Evolutionary conservation across 371 early-diverging fungal species (phyloP).

Genomic region (Basidiobolus meristosporus): DNA sequence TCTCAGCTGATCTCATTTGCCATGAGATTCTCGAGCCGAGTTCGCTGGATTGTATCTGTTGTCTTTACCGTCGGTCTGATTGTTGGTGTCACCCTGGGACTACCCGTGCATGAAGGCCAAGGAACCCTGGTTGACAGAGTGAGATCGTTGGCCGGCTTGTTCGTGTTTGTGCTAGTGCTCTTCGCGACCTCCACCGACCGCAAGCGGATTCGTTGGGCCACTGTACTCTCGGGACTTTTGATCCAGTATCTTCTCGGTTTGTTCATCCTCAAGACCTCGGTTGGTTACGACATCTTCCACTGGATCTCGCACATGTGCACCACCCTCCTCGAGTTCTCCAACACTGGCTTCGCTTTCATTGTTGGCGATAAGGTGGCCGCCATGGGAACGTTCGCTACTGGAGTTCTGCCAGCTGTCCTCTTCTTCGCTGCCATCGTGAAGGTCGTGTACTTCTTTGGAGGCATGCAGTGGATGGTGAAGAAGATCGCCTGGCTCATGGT

Average conservation of each 20-base stretch:
- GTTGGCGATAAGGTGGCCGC: slow-evolving; percentile 26
- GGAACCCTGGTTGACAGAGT: slow-evolving; percentile 48
- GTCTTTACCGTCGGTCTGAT: too few relatives aligned
- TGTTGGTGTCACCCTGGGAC: too few relatives aligned
- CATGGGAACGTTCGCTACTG: slow-evolving; percentile 30
- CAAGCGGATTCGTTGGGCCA: slow-evolving; percentile 47
- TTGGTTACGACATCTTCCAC: slow-evolving; percentile 55
- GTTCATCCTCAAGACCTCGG: slow-evolving; percentile 55
- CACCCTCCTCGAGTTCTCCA: slow-evolving; percentile 41
- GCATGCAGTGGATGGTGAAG: slow-evolving; percentile 64
- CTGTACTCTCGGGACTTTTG: slow-evolving; percentile 51
- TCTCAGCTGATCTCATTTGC: too few relatives aligned
- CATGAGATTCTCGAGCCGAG: too few relatives aligned
- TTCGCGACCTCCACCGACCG: slow-evolving; percentile 37
- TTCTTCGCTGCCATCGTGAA: slow-evolving; percentile 79
- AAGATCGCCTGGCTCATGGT: slow-evolving; percentile 50
- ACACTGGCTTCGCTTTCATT: slow-evolving; percentile 43
- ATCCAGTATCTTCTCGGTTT: slow-evolving; percentile 65
- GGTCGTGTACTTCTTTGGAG: slow-evolving; percentile 67
- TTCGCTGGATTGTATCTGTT: too few relatives aligned
- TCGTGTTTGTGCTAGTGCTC: slow-evolving; percentile 31
- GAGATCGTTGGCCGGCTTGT: slow-evolving; percentile 55
- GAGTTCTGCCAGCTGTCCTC: slow-evolving; percentile 66
- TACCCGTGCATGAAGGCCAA: too few relatives aligned
- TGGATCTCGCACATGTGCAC: slow-evolving; percentile 46